These are phyloP conservation scores for Solanum dulcamara DNA, from an alignment of 257 asterid genomes.

Conservation along the genomic window DNA sequence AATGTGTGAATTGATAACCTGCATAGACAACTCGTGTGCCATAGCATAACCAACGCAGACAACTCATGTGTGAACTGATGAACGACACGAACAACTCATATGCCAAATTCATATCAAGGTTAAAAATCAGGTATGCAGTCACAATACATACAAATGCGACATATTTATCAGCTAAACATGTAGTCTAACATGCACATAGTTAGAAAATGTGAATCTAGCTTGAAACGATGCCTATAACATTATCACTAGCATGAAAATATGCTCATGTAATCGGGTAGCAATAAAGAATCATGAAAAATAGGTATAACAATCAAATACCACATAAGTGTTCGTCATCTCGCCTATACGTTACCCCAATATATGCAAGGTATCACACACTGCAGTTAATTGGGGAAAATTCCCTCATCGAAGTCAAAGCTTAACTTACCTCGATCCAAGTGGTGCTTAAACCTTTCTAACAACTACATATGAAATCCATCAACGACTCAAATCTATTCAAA, in stretches of 20 bases:
- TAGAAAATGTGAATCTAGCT: not conserved
- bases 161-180: not conserved
- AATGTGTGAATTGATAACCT: not conserved
- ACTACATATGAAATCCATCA: no score
- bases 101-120: not conserved
- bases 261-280: not conserved
- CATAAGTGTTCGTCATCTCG: no score
- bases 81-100: not conserved
- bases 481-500: no score
- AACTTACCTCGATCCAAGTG: no score
- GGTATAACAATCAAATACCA: not conserved
- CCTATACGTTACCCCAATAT: no score
- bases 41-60: not conserved
- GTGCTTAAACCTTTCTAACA: no score
- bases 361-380: no score
- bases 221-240: not conserved
- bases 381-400: no score
- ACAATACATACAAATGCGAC: not conserved
- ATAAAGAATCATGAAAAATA: not conserved
- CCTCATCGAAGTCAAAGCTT: no score
- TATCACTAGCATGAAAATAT: not conserved
- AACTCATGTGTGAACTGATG: not conserved
- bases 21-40: not conserved
- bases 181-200: not conserved
- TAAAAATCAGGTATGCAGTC: not conserved